phyloP scores from a whole-genome alignment of 2,329 filamentous ascomycete genomes.

The Ophiostoma triangulosporum region DNA sequence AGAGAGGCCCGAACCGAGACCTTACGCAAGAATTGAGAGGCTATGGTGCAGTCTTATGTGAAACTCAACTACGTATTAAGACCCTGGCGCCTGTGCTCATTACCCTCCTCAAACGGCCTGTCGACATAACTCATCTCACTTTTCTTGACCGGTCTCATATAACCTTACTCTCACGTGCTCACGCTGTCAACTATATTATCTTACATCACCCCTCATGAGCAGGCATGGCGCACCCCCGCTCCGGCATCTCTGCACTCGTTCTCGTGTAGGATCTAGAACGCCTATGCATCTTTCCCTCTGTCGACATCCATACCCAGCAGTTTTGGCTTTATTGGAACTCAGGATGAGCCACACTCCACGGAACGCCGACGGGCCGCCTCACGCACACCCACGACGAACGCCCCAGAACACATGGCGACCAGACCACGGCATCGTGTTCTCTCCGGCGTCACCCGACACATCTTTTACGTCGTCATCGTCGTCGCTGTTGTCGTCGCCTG shows the following conservation, averaged over 20 bases:
- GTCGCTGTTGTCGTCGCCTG: not conserved
- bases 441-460: not conserved
- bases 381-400: not conserved
- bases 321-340: not conserved
- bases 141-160: no score
- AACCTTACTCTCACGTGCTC: no score
- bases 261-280: not conserved
- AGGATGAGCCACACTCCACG: not conserved
- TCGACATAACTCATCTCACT: no score
- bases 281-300: not conserved
- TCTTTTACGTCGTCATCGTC: not conserved
- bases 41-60: no score
- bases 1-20: no score
- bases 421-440: conserved; percentile 26
- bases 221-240: conserved; percentile 4
- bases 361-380: not conserved
- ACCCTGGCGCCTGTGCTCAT: no score
- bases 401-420: conserved; percentile 23
- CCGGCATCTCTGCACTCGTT: not conserved
- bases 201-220: not conserved
- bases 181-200: no score
- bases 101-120: no score
- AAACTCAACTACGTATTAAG: no score
- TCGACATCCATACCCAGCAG: no score
- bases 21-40: no score